Base-by-base conservation (phyloP, 2,329 filamentous ascomycete genomes). In the Calonectria hongkongensis region DNA sequence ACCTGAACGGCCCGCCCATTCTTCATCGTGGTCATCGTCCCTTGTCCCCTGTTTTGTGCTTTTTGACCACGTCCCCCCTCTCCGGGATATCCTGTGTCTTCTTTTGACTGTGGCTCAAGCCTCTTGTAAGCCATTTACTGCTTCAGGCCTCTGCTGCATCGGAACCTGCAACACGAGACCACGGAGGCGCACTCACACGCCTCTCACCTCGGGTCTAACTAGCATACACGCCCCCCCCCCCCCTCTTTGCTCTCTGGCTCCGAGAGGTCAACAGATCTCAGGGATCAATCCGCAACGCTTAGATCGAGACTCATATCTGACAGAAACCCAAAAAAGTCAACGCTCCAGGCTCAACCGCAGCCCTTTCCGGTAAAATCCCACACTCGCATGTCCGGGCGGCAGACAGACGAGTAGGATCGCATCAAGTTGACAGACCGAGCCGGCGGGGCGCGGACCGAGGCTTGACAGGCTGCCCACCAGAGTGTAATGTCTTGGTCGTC, bases 1-100 rank as follows among this genome's bases (percentile, higher is more conserved):
- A 43, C 50, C 33, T 56, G 64, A 43, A 33, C 64, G 64, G 64
- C 28, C 64, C 48, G 58, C 41, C 41, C 64, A 66, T 66, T 66
- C 64, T 66, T 66, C 64, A 56, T 66, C 50, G 64, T 45, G 21
- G 33, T 33, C 64, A 51, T 45, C 50, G 64, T 21, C 27, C 41
- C n/a, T 43, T 43, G 27, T 56, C 36, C 25, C 39, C 48, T 45
- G 36, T 54, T 47, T 6, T 27, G 12, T 43, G 36, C 50, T 66
- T 63, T 43, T 63, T 63, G 33, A 41, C 39, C 33, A 41, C 54
- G 25, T 60, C 33, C 54, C n/a, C 36, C 33, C 33, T 58, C 21
- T 25, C 54, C 33, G 36, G 54, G 54, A 60, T 41, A 9, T 41
- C 15, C 36, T 41, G 9, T 60, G 8, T 63, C 58, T 63, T 63